Percentiles rank a stretch among this genome's conserved stretches.
Conservation (phyloP, 1,284 basidiomycete genomes). For the Sparassis latifolia region DNA sequence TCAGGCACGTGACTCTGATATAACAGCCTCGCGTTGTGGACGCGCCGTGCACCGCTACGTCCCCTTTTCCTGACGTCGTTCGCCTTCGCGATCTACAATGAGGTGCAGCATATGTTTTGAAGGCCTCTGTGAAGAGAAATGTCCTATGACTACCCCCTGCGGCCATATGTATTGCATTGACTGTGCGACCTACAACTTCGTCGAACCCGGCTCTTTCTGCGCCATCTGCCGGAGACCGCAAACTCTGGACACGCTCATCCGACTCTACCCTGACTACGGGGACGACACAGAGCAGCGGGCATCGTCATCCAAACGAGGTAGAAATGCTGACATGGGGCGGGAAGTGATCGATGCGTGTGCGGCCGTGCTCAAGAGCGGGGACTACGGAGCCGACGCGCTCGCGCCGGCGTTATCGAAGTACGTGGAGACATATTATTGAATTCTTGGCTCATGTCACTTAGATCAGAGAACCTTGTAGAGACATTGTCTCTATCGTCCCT, state of each 20-base stretch:
- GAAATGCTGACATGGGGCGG: neutral
- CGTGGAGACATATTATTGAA: neutral
- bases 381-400: neutral
- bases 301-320: neutral
- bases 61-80: no score
- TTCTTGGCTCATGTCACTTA: neutral
- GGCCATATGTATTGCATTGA: slow-evolving; percentile 25
- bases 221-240: slow-evolving; percentile 19
- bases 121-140: slow-evolving; percentile 6
- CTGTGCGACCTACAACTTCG: slow-evolving; percentile 23
- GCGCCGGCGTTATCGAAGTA: slow-evolving; percentile 3
- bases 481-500: neutral
- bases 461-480: slow-evolving; percentile 2
- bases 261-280: slow-evolving; percentile 16
- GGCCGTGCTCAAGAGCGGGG: slow-evolving; percentile 2
- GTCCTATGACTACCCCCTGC: slow-evolving; percentile 19
- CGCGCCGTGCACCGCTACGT: neutral
- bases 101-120: slow-evolving; percentile 24
- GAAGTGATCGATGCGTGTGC: slow-evolving; percentile 1
- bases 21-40: slow-evolving; percentile 4
- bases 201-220: slow-evolving; percentile 13
- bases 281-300: neutral
- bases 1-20: slow-evolving; percentile 4
- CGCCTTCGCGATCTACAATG: no score
- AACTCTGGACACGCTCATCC: slow-evolving; percentile 15